A percentile compares a stretch with the other conserved stretches of the same genome.
Evolutionary conservation across 139 green algal genomes (phyloP).

Genomic region (Dunaliella sp.): DNA sequence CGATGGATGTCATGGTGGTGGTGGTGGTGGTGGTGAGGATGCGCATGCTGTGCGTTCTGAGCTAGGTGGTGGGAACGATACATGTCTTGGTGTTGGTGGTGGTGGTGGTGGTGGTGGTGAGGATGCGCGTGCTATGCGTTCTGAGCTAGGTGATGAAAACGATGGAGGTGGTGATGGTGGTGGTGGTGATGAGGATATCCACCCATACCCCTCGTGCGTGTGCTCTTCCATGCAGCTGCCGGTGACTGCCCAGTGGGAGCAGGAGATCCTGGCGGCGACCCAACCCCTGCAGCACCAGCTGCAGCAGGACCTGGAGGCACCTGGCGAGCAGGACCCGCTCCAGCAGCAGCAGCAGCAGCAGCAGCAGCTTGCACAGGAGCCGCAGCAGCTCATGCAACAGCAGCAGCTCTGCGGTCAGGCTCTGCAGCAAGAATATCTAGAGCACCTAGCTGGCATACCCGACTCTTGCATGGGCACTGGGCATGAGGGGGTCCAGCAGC

Average conservation of each 20-base stretch:
- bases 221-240: neutral
- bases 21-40: neutral
- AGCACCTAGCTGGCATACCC: neutral
- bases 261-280: neutral
- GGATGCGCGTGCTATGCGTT: no score
- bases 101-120: neutral
- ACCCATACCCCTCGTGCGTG: neutral
- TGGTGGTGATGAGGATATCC: no score
- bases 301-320: neutral
- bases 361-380: neutral
- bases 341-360: neutral
- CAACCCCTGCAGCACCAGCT: neutral
- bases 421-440: neutral
- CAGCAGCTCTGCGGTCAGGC: neutral
- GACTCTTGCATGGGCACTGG: neutral
- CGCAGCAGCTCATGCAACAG: neutral
- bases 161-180: no score
- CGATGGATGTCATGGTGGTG: no score
- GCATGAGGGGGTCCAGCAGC: neutral
- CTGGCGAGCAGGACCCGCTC: neutral
- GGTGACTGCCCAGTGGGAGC: neutral
- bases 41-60: no score
- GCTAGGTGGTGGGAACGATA: no score
- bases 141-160: no score
- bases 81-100: neutral